Conservation (phyloP, 2,329 filamentous ascomycete genomes). For the Colletotrichum falcatum region DNA sequence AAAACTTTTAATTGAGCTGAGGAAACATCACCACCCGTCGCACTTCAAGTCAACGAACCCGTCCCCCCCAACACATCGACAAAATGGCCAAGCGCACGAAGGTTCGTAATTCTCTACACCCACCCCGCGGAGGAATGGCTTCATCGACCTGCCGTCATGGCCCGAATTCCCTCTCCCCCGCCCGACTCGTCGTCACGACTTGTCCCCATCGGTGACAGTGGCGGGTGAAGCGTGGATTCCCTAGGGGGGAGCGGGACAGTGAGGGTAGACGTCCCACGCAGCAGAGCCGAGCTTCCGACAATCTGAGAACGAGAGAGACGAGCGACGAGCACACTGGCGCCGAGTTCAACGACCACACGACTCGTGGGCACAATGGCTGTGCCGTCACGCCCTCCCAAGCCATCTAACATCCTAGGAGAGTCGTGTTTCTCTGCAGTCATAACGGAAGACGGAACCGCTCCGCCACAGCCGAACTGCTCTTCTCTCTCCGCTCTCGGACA, state of each 20-base stretch:
- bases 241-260: neutral
- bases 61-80: slow-evolving; percentile 55
- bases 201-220: slow-evolving; percentile 23
- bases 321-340: neutral
- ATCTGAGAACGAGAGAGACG: slow-evolving; percentile 32
- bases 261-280: neutral
- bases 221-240: slow-evolving; percentile 5
- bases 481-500: slow-evolving; percentile 21
- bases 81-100: slow-evolving; percentile 95
- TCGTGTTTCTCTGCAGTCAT: neutral
- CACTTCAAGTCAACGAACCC: slow-evolving; percentile 42
- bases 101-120: slow-evolving; percentile 39
- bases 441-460: no score
- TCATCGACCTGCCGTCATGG: slow-evolving; percentile 27
- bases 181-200: slow-evolving; percentile 8
- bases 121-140: slow-evolving; percentile 16
- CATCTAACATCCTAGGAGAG: no score
- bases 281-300: slow-evolving; percentile 4
- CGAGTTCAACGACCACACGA: slow-evolving; percentile 1
- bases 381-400: neutral
- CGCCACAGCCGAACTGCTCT: no score
- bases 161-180: slow-evolving; percentile 22
- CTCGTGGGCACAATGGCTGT: no score
- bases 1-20: slow-evolving; percentile 46
- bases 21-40: slow-evolving; percentile 43